Evolutionary conservation across 2,329 filamentous ascomycete species (phyloP), one percentile per base, ranked within the genome.

Genomic region (Diaporthe vaccinii): DNA sequence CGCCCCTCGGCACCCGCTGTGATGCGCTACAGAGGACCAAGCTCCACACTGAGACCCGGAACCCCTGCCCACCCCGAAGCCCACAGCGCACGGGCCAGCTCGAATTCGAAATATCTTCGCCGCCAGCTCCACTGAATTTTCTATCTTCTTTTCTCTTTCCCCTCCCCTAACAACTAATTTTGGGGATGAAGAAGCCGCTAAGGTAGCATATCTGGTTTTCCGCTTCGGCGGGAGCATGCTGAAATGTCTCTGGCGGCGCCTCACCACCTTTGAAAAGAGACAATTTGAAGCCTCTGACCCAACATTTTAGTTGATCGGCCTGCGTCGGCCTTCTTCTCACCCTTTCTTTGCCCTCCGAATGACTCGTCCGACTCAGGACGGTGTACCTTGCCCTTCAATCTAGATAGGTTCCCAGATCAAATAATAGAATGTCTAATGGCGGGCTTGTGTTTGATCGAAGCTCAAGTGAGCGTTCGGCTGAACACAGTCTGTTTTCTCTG

Each of bases 121-220:
- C 51, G 61, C 55, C 49, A 28, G 62, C 62, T 55, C 61, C 39
- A 34, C 36, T 10, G 53, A 70, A 68, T 74, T 71, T 77, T 76
- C 75, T 67, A 67, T 72, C 73, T 61, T 68, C 78, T 78, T 77
- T 78, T 77, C 77, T 80, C 75, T 77, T 79, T 81, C 83, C 80
- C 79, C 84, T 85, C 85, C 83, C 85, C 83, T 86, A 91, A 85
- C 91, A 94, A 95, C 93, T 95, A 95, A 91, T 91, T 90, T 90
- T 92, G 93, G 92, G 91, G 83, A 88, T 93, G 93, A 95, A 90
- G 93, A 94, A 92, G 87, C 87, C 89, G 90, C 89, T 89, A 88
- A 82, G 85, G 84, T 82, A 89, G 85, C 84, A 86, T 84, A 92
- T 89, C 85, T 85, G 84, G 84, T 81, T 83, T 86, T 88, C 85